Conservation (phyloP, 768 basidiomycete genomes). For the Leccinum boreale region DNA sequence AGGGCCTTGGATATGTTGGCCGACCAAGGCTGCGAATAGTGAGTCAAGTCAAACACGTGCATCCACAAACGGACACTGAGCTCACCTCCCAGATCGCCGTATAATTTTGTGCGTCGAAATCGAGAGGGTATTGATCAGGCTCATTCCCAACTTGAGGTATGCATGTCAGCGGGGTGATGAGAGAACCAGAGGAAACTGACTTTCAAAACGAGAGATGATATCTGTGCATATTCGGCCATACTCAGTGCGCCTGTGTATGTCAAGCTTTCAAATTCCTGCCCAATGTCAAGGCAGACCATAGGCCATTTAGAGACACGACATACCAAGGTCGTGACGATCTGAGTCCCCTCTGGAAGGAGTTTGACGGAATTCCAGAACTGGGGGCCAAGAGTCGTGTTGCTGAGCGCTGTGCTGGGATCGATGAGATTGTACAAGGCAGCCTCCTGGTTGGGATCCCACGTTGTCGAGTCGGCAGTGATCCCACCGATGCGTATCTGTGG, state of each 20-base stretch:
- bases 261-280: constrained; percentile 44
- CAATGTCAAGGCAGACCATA: not conserved
- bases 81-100: constrained; percentile 43
- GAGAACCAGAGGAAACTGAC: constrained; percentile 19
- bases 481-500: constrained; percentile 51
- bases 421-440: constrained; percentile 37
- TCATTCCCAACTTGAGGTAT: constrained; percentile 46
- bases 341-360: constrained; percentile 44
- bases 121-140: constrained; percentile 45
- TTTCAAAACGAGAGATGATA: constrained; percentile 45
- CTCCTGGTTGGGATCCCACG: constrained; percentile 42
- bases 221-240: constrained; percentile 41
- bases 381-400: constrained; percentile 51
- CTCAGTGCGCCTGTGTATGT: constrained; percentile 40
- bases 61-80: not conserved
- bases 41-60: not conserved
- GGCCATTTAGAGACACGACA: constrained; percentile 1
- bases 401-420: constrained; percentile 39
- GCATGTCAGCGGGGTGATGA: not conserved
- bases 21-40: constrained; percentile 40
- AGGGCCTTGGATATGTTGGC: constrained; percentile 45
- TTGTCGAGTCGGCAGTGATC: constrained; percentile 53
- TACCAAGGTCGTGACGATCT: constrained; percentile 46
- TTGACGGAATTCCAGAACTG: constrained; percentile 46
- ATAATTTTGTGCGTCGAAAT: constrained; percentile 37